Evolutionary conservation across 2,329 filamentous ascomycete species (phyloP).

Genomic region (Plenodomus tracheiphilus): DNA sequence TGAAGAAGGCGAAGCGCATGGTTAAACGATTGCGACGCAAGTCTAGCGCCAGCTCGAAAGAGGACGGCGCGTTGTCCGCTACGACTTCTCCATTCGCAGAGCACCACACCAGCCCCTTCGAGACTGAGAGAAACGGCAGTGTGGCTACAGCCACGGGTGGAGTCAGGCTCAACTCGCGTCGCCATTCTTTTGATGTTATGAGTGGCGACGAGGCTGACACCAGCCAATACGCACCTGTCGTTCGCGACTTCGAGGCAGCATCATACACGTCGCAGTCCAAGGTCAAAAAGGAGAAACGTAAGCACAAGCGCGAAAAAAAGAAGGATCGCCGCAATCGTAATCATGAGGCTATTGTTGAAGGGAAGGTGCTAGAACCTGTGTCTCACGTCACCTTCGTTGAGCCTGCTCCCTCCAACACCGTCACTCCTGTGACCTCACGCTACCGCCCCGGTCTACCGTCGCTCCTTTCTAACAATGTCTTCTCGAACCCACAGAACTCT

Average conservation of each 20-base stretch:
- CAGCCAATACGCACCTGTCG: constrained; percentile 44
- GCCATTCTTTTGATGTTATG: constrained; percentile 48
- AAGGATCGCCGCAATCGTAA: constrained; percentile 47
- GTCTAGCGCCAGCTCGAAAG: constrained; percentile 72
- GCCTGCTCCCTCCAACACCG: constrained; percentile 28
- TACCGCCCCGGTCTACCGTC: constrained; percentile 65
- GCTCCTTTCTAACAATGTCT: constrained; percentile 72
- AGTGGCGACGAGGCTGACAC: constrained; percentile 61
- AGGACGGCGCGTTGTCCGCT: constrained; percentile 55
- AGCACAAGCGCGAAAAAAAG: constrained; percentile 48
- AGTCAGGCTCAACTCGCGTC: constrained; percentile 32
- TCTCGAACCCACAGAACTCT: constrained; percentile 51
- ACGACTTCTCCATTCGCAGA: constrained; percentile 51
- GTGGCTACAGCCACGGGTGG: constrained; percentile 22
- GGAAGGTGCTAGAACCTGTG: constrained; percentile 22
- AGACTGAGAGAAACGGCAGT: constrained; percentile 30
- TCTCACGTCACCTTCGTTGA: constrained; percentile 47
- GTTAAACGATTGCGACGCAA: constrained; percentile 76
- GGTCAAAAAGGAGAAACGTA: constrained; percentile 46
- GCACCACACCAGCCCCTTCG: constrained; percentile 44
- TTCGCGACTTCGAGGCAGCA: constrained; percentile 55
- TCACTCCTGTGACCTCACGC: constrained; percentile 56
- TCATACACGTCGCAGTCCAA: constrained; percentile 39
- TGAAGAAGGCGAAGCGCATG: constrained; percentile 74
- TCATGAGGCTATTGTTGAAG: constrained; percentile 25